These are phyloP conservation scores for Baorangia bicolor DNA, from an alignment of 768 basidiomycete genomes.

Conservation along the genomic window DNA sequence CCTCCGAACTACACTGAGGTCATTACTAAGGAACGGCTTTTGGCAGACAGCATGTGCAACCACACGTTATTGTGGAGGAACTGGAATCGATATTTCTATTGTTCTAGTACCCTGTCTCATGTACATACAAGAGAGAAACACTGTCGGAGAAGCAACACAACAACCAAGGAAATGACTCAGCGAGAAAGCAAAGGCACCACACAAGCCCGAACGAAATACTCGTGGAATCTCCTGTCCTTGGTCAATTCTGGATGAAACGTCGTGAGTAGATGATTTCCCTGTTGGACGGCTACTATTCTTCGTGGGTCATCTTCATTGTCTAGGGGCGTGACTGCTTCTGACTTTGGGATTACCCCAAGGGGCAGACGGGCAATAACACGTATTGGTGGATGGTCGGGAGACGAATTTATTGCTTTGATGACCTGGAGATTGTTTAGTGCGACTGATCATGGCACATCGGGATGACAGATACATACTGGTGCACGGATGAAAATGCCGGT, in stretches of 20 bases:
- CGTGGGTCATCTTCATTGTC: constrained; percentile 52
- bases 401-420: constrained; percentile 49
- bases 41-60: not conserved
- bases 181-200: constrained; percentile 41
- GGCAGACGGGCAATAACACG: constrained; percentile 73
- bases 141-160: not conserved
- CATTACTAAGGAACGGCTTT: not conserved
- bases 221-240: constrained; percentile 83
- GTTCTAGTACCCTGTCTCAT: not conserved
- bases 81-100: not conserved
- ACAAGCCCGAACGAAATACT: constrained; percentile 82
- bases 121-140: not conserved
- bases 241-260: constrained; percentile 96
- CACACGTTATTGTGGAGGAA: too few relatives aligned
- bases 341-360: constrained; percentile 43
- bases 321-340: constrained; percentile 35
- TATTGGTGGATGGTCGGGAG: constrained; percentile 54
- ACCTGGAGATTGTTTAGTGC: constrained; percentile 45
- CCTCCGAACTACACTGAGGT: too few relatives aligned
- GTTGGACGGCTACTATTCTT: constrained; percentile 79
- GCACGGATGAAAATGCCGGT: constrained; percentile 92
- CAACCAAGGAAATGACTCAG: not conserved
- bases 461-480: constrained; percentile 51
- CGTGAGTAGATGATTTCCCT: constrained; percentile 82
- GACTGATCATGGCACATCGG: not conserved